Base-by-base conservation (phyloP, 371 early-diverging fungal species). In the Coelomomyces lativittatus region DNA sequence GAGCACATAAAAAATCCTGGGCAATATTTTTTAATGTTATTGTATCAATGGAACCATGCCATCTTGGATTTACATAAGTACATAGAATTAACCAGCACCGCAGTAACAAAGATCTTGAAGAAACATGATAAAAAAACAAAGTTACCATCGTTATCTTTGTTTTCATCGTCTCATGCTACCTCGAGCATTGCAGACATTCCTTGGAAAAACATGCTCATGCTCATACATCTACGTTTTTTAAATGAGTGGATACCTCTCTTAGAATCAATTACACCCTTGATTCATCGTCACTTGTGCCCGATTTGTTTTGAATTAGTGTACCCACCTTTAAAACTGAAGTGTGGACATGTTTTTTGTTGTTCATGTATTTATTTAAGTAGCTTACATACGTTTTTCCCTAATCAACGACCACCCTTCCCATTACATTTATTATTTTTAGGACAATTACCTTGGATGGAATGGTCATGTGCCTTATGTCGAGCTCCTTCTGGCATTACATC, bases 121-220 rank as follows among this genome's bases (percentile, higher is more conserved):
- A 50, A 50, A 29, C 51, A 50, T 29, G 51, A 52, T 39, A 50
- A 50, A 29, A 29, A 41, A 31, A 50, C 51, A 12, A 24, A n/a
- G 27, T 30, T 50, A 28, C 28, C 52, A 19, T 41, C 43, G 23
- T 31, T 5, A 6, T 11, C 17, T 21, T 19, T 21, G 26, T 28
- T 28, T 29, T 52, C 12, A n/a, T 15, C 15, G 37, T 25, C 28
- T 9, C 26, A 46, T 46, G 47, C 15, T 11, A 30, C 11, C 3
- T n/a, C 15, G 19, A 34, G 15, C 34, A 34, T 34, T 15, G 19
- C 15, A 34, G 15, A 19, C 34, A 34, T 15, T 34, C 34, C 34
- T 34, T n/a, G 15, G 19, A 34, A 19, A 15, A 19, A 34, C 15
- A 19, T 34, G 15, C 15, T 15, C 19, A 15, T 15, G 34, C 15